Base-by-base conservation (phyloP, 345 rosid genomes). In the Raphanus raphanistrum region DNA sequence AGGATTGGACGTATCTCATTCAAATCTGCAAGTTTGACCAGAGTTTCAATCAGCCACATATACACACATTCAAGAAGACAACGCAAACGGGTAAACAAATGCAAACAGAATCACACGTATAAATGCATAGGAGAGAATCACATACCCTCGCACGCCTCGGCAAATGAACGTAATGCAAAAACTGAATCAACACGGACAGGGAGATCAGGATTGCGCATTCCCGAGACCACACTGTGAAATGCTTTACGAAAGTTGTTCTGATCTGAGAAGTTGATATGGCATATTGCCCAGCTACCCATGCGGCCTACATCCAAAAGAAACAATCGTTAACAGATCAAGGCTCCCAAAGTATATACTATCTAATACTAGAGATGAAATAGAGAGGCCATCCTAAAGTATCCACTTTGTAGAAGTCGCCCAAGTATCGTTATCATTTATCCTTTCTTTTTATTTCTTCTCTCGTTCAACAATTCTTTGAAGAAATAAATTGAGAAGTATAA, bases 151-250 rank as follows among this genome's bases (percentile, higher is more conserved):
- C 98, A 93, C 28, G 95, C 97, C 86, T 93, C 98, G 74, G 91
- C 90, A 82, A 93, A 93, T 79, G 92, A 87, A 70, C 97, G 86
- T 81, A 93, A 80, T 17, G 98, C 98, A 87, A 93, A 93, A 79
- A 93, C 95, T 13, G 98, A 91, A 80, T 93, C 98, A 76, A 93
- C 91, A 77, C 98, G 95, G 79, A 93, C 98, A 81, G 98, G 98
- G 76, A 93, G 95, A 61, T 93, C 98, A 38, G 86, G 97, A 85
- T 93, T 97, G 54, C 90, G 90, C 87, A 93, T 54, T 33, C 98
- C 97, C 28, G 90, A 80, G 68, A 93, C 98, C 78, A 93, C 97
- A 81, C 92, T 82, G 67, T 88, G 95, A 78, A 90, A 75, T 52
- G 97, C 95, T 81, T 86, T 88, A 66, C 84, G 88, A 76, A 87